Evolutionary conservation across 495 filamentous ascomycete genomes (phyloP), one percentile per base, ranked within the genome.

Genomic region (Tuber melanosporum): DNA sequence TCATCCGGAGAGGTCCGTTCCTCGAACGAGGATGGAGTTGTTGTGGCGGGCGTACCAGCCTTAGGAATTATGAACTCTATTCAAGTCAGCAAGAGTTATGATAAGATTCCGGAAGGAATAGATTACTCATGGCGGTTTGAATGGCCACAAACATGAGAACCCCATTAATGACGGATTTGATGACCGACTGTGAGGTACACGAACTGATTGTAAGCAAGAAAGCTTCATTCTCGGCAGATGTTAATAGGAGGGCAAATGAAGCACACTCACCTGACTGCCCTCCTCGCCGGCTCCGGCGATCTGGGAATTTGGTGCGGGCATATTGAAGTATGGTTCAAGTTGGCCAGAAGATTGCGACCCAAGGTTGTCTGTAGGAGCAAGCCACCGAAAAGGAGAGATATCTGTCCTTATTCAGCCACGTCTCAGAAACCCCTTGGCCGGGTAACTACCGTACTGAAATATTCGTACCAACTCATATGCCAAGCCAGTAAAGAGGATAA

Each of bases 91-190:
- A 3, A 62, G 19, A 9, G 52, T 46, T n/a, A 44, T 46, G 57
- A 46, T 46, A 70, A 46, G 26, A 22, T 36, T 12, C 17, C 26
- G 8, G 70, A 20, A 41, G 20, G 66, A 89, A 85, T 78, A 88
- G 88, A 80, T 89, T 87, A 78, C 86, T 87, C 74, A 92, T 87
- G 41, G 87, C 84, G 76, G 89, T 90, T 81, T 94, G 92, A 70
- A 88, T 86, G 49, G 89, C 85, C 78, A 94, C 79, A 85, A 94
- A 94, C 78, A 94, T 88, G 74, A 86, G 89, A 47, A 94, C 83
- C 70, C 88, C 90, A 83, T 94, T 91, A 71, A 92, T 76, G 47
- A 86, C 86, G 43, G 87, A 87, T 78, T 86, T 87, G 79, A 91
- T 83, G 82, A 87, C 84, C 74, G 86, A 86, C 90, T 90, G 36